Evolutionary conservation across 23 red algal genomes (phyloP), one percentile per base, ranked within the genome.

Genomic region (Gracilaria caudata): DNA sequence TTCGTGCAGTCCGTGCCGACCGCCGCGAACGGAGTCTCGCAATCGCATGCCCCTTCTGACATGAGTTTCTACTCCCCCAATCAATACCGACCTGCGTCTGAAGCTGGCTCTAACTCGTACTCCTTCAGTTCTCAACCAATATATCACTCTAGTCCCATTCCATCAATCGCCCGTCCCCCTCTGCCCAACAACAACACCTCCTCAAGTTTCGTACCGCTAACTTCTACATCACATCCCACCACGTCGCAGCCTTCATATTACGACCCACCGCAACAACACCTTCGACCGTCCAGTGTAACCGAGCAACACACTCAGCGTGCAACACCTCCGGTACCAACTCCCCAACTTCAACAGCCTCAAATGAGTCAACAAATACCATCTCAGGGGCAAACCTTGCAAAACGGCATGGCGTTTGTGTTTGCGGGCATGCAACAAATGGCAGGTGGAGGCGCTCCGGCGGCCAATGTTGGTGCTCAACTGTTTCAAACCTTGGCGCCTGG

Each of bases 401-500:
- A 34, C 35, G 90, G 35, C 25, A 68, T 84, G 47, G 59, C 79
- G 1, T 78, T 54, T 74, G 64, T 86, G 80, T 39, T 85, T 64
- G 68, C 90, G 10, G 79, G 90, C 21, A 58, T 79, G 79, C 78
- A 78, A n/a, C 79, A 77, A 36, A 79, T 83, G 78, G 73, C 43
- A 11, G 26, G 37, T 23, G 68, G 32, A 49, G 36, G 71, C 33
- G 43, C 47, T 14, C 70, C 70, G 30, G 84, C 34, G 10, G 80
- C 90, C 17, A 79, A 49, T 11, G 34, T 93, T 14, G 90, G 90
- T 37, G 65, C 79, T 40, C 90, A 93, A 60, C 44, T 93, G 20
- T 70, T 93, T 83, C 61, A 85, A 41, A 51, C 72, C 29, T 65
- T 93, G 71, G 88, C 79, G 0, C 88, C 88, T 8, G 78, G 90